Evolutionary conservation across 345 rosid species (phyloP).

Genomic region (Lagerstroemia speciosa): DNA sequence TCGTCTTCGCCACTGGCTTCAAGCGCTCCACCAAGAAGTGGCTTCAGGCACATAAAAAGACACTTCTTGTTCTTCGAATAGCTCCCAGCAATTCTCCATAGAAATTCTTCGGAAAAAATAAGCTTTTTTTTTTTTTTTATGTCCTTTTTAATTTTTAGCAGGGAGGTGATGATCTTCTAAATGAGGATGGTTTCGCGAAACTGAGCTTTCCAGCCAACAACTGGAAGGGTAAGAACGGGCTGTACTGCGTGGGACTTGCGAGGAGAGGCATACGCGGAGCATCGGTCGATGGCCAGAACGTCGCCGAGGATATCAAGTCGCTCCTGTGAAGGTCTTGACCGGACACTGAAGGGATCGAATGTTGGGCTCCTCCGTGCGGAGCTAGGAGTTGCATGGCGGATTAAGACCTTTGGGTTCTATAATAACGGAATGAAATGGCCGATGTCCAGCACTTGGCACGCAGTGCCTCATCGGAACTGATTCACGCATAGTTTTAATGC

Average conservation of each 20-base stretch:
- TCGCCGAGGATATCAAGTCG: constrained; percentile 33
- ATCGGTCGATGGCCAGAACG: constrained; percentile 25
- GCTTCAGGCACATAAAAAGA: constrained; percentile 23
- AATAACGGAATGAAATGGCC: too few relatives aligned
- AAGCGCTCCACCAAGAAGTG: constrained; percentile 27
- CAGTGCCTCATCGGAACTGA: too few relatives aligned
- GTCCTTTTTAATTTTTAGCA: background rate
- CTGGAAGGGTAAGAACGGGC: constrained; percentile 47
- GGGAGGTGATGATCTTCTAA: constrained; percentile 37
- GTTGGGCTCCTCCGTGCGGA: too few relatives aligned
- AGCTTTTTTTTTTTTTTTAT: too few relatives aligned
- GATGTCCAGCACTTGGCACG: too few relatives aligned
- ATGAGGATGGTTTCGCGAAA: constrained; percentile 33
- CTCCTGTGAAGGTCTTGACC: background rate
- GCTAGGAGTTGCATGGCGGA: too few relatives aligned
- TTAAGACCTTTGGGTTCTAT: too few relatives aligned
- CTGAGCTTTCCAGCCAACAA: constrained; percentile 26
- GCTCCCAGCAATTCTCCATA: too few relatives aligned
- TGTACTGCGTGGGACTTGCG: constrained; percentile 38
- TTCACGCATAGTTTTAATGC: too few relatives aligned
- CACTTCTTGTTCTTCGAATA: background rate
- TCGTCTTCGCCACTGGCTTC: constrained; percentile 63
- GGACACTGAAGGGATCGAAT: too few relatives aligned
- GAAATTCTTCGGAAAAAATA: too few relatives aligned
- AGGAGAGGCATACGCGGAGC: constrained; percentile 36